phyloP scores from a whole-genome alignment of 225 moss, liverwort and hornwort genomes.

The Marchantia paleacea region DNA sequence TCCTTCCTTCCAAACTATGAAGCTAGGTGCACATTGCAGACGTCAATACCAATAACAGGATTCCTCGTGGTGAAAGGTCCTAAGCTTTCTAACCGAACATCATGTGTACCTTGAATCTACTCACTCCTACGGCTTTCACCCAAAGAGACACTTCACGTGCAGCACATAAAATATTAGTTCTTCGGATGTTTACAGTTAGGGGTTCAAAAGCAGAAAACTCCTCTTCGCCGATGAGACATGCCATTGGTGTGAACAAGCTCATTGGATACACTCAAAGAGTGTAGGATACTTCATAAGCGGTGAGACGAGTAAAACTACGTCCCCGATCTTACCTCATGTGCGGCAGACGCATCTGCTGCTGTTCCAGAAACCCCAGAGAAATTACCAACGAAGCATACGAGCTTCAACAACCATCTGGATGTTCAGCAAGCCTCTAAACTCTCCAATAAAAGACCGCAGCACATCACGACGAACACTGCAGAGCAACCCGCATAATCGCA shows the following conservation, averaged over 20 bases:
- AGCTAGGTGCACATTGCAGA: no score
- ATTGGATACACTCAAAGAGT: not conserved
- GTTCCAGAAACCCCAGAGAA: not conserved
- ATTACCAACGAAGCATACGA: not conserved
- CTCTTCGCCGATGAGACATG: not conserved
- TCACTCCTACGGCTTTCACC: not conserved
- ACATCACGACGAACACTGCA: not conserved
- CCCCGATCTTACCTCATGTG: not conserved
- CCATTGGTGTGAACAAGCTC: not conserved
- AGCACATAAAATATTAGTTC: not conserved
- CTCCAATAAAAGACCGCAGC: not conserved
- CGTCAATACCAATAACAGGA: no score
- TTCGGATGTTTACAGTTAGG: no score
- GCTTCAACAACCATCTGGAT: not conserved
- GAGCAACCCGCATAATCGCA: not conserved
- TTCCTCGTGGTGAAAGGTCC: not conserved
- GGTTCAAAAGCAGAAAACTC: not conserved
- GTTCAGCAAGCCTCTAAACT: not conserved
- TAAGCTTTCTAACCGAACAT: not conserved
- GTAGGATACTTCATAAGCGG: not conserved
- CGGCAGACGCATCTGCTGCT: not conserved
- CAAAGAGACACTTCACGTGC: not conserved
- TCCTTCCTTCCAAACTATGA: no score
- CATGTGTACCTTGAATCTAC: not conserved
- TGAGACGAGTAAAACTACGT: not conserved